These are phyloP conservation scores for Ceriops tagal DNA, from an alignment of 345 rosid genomes.

Conservation along the genomic window DNA sequence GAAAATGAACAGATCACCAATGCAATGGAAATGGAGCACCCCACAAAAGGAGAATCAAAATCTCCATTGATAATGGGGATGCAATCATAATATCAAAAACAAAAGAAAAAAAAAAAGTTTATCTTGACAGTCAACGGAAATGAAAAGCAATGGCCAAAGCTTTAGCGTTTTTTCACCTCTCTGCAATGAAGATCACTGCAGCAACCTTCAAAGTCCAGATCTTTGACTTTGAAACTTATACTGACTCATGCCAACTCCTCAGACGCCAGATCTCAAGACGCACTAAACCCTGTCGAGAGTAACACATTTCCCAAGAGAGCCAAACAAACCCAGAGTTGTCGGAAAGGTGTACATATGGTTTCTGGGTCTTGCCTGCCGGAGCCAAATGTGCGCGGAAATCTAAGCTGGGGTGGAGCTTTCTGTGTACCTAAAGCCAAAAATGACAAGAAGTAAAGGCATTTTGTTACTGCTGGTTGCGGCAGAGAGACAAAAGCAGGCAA, in stretches of 20 bases:
- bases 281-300: constrained; percentile 7
- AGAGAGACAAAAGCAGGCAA: constrained; percentile 7
- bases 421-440: constrained; percentile 38
- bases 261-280: constrained; percentile 45
- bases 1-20: constrained; percentile 30
- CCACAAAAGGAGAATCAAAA: constrained; percentile 5
- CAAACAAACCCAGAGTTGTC: constrained; percentile 33
- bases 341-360: constrained; percentile 28
- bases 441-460: constrained; percentile 25
- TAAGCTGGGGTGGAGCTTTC: constrained; percentile 72
- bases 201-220: constrained; percentile 41
- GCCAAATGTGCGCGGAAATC: constrained; percentile 43
- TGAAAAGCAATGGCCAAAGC: not conserved
- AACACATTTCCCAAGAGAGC: constrained; percentile 14
- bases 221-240: constrained; percentile 26
- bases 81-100: not conserved
- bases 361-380: constrained; percentile 20
- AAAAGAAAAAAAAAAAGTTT: not conserved
- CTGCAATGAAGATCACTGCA: constrained; percentile 16
- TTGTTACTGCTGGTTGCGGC: constrained; percentile 12
- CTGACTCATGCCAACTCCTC: constrained; percentile 18
- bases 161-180: constrained; percentile 29
- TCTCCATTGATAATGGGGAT: not conserved
- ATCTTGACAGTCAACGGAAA: not conserved
- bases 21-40: constrained; percentile 2